Evolutionary conservation across 768 basidiomycete species (phyloP).

Genomic region (Lenzites betulinus): DNA sequence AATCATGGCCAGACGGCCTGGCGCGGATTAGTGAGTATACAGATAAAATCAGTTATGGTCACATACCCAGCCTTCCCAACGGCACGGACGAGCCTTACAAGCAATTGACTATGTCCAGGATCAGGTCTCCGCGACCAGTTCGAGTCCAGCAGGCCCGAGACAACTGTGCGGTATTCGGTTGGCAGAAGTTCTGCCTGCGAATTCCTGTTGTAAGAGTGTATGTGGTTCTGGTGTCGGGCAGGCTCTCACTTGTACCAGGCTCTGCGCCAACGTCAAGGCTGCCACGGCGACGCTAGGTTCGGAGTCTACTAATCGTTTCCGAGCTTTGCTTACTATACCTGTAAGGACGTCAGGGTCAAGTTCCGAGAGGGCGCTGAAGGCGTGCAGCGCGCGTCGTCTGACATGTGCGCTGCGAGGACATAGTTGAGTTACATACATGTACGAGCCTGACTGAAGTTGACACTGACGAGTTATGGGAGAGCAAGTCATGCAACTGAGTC

Average conservation of each 20-base stretch:
- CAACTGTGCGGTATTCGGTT: constrained; percentile 14
- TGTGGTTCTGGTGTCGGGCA: not conserved
- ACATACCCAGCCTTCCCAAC: constrained; percentile 21
- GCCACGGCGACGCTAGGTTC: constrained; percentile 47
- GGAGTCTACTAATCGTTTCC: constrained; percentile 46
- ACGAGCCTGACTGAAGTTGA: constrained; percentile 12
- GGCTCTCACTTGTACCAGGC: constrained; percentile 33
- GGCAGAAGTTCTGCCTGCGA: constrained; percentile 21
- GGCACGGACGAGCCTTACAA: constrained; percentile 20
- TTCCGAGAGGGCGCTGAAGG: constrained; percentile 53
- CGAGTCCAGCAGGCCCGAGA: constrained; percentile 13
- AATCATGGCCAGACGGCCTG: constrained; percentile 22
- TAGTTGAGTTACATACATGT: not conserved
- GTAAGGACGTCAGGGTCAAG: constrained; percentile 49
- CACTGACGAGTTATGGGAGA: constrained; percentile 79
- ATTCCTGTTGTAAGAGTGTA: not conserved
- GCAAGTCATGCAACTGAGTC: constrained; percentile 59
- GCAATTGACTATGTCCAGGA: constrained; percentile 6
- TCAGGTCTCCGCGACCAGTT: constrained; percentile 21
- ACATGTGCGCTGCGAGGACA: constrained; percentile 49
- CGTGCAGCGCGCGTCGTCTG: constrained; percentile 62
- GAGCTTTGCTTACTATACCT: constrained; percentile 40
- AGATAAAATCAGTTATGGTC: not conserved
- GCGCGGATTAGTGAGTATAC: not conserved
- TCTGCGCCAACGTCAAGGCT: constrained; percentile 40